These are phyloP conservation scores for Pythium vanterpoolii DNA, from an alignment of 352 stramenopile genomes.

Conservation along the genomic window DNA sequence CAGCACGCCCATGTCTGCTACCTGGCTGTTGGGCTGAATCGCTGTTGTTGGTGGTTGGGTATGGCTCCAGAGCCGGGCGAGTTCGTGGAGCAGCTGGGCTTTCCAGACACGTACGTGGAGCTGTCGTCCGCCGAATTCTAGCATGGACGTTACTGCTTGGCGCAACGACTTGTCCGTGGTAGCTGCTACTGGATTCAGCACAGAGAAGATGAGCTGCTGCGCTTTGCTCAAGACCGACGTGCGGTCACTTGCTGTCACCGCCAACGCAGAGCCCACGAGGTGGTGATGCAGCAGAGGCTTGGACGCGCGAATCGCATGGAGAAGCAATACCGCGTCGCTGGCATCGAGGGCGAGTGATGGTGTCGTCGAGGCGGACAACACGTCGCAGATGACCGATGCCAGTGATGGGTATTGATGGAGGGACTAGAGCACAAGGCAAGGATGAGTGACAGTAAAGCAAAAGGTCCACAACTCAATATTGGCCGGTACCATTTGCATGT, in stretches of 20 bases:
- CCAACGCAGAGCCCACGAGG: neutral
- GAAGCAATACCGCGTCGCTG: conserved; percentile 60
- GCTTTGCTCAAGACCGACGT: conserved; percentile 37
- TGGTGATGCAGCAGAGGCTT: conserved; percentile 78
- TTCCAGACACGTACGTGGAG: conserved; percentile 75
- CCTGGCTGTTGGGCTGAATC: neutral
- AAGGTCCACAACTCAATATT: neutral
- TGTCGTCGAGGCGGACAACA: conserved; percentile 25
- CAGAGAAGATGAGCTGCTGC: conserved; percentile 37
- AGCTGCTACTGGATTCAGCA: conserved; percentile 1
- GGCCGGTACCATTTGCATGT: conserved; percentile 64
- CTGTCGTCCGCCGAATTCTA: conserved; percentile 67
- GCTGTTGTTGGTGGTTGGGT: neutral
- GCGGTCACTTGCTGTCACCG: conserved; percentile 21
- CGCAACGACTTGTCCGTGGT: neutral
- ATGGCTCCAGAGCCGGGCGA: conserved; percentile 62
- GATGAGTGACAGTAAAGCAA: neutral
- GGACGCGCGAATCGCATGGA: conserved; percentile 72
- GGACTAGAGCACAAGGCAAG: conserved; percentile 27
- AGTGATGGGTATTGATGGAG: conserved; percentile 55
- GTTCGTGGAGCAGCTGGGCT: conserved; percentile 68
- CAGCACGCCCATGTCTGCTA: neutral
- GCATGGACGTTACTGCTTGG: conserved; percentile 22
- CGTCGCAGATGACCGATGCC: conserved; percentile 46
- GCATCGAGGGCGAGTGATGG: conserved; percentile 32